Evolutionary conservation across 2,329 filamentous ascomycete genomes (phyloP).

Genomic region (Colletotrichum noveboracense): DNA sequence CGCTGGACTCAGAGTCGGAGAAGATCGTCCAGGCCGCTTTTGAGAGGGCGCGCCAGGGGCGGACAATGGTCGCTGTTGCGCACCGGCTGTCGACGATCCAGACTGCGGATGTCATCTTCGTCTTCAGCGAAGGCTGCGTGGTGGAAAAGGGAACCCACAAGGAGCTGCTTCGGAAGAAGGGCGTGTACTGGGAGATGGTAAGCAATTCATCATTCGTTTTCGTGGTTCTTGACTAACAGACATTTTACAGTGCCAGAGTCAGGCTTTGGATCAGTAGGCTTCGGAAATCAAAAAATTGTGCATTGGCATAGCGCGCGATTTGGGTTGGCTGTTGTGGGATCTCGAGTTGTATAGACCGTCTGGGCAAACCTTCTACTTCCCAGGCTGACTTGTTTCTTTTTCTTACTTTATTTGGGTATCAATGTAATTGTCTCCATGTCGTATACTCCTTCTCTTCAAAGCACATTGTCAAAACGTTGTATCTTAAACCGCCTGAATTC

Average conservation of each 20-base stretch:
- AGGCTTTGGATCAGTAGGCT: slow-evolving; percentile 20
- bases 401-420: background rate
- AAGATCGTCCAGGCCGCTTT: slow-evolving; percentile 50
- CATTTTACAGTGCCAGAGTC: slow-evolving; percentile 18
- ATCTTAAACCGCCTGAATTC: background rate
- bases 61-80: slow-evolving; percentile 45
- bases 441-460: background rate
- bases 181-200: slow-evolving; percentile 24
- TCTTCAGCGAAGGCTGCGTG: slow-evolving; percentile 45
- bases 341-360: background rate
- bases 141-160: slow-evolving; percentile 46
- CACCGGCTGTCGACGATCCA: slow-evolving; percentile 49
- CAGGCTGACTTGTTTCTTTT: background rate
- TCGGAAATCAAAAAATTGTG: background rate
- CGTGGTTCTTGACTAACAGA: background rate
- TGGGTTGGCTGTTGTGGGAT: background rate
- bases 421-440: background rate
- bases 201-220: background rate
- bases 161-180: slow-evolving; percentile 13
- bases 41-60: slow-evolving; percentile 30
- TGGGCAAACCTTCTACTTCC: background rate
- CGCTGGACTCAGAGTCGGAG: slow-evolving; percentile 61
- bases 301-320: background rate
- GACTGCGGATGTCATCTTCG: slow-evolving; percentile 48
- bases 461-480: background rate